Conservation (phyloP, 345 rosid genomes). For the Camelina laxa region DNA sequence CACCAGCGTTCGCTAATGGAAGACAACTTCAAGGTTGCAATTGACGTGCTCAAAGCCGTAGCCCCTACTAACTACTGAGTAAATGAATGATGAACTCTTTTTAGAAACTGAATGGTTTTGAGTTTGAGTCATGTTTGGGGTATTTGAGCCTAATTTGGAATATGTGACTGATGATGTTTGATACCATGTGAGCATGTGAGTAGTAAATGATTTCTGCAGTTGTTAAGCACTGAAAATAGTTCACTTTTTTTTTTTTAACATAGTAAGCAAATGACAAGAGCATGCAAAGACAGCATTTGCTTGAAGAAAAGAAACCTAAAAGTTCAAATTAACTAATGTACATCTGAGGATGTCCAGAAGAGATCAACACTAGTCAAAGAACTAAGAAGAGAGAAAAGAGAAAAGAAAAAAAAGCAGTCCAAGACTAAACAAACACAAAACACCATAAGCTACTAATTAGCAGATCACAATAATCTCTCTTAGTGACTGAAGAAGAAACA, state of each 20-base stretch:
- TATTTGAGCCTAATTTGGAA: neutral
- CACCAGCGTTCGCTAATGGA: conserved; percentile 50
- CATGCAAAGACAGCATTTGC: conserved; percentile 20
- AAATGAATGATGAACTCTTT: neutral
- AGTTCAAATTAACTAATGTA: conserved; percentile 39
- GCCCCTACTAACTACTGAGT: neutral
- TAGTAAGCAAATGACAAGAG: conserved; percentile 17
- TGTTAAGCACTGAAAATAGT: conserved; percentile 1
- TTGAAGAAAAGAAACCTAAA: conserved; percentile 28
- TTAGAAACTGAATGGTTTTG: no score
- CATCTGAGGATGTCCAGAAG: conserved; percentile 39
- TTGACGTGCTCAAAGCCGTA: conserved; percentile 43
- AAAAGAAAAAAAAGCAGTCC: conserved; percentile 8
- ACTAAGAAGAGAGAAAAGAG: conserved; percentile 17
- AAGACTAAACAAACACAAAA: conserved; percentile 28
- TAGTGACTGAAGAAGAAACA: neutral
- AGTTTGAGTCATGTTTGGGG: neutral
- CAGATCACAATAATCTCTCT: conserved; percentile 3
- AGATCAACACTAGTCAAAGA: conserved; percentile 6
- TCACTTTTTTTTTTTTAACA: neutral
- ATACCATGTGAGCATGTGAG: no score
- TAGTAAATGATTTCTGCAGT: neutral
- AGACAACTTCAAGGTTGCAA: conserved; percentile 69
- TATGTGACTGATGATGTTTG: neutral
- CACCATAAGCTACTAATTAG: conserved; percentile 32